phyloP scores from a whole-genome alignment of 2,329 filamentous ascomycete species.

The Pyrenophora graminea region DNA sequence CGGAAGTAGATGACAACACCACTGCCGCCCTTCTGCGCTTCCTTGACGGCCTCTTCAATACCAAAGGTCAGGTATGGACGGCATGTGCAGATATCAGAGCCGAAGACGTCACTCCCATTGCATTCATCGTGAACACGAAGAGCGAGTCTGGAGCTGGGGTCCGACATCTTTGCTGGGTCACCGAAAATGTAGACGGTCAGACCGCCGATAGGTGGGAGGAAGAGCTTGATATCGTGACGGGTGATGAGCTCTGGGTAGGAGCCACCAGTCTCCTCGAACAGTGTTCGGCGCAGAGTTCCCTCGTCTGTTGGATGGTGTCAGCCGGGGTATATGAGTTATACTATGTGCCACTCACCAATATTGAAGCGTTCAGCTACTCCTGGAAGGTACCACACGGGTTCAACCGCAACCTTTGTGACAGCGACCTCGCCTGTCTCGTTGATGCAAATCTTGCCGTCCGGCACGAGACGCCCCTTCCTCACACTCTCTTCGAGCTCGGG shows the following conservation, averaged over 20 bases:
- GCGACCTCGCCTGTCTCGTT: constrained; percentile 85
- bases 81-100: constrained; percentile 97
- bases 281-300: constrained; percentile 77
- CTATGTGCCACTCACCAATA: constrained; percentile 62
- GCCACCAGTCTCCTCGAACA: constrained; percentile 95
- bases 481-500: constrained; percentile 93
- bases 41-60: constrained; percentile 95
- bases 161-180: constrained; percentile 89
- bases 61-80: constrained; percentile 95
- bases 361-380: constrained; percentile 86
- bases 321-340: background rate
- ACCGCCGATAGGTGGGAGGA: constrained; percentile 92
- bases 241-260: constrained; percentile 98
- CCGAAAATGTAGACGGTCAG: constrained; percentile 97
- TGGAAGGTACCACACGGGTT: constrained; percentile 71
- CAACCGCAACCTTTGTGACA: constrained; percentile 95
- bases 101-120: constrained; percentile 96
- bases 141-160: constrained; percentile 78
- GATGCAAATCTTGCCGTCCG: constrained; percentile 87
- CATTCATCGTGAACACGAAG: constrained; percentile 87
- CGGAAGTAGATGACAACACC: constrained; percentile 98
- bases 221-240: constrained; percentile 89
- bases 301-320: constrained; percentile 64
- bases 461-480: constrained; percentile 70
- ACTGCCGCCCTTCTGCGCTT: constrained; percentile 90